phyloP scores from a whole-genome alignment of 345 rosid genomes.

The Lumnitzera littorea region DNA sequence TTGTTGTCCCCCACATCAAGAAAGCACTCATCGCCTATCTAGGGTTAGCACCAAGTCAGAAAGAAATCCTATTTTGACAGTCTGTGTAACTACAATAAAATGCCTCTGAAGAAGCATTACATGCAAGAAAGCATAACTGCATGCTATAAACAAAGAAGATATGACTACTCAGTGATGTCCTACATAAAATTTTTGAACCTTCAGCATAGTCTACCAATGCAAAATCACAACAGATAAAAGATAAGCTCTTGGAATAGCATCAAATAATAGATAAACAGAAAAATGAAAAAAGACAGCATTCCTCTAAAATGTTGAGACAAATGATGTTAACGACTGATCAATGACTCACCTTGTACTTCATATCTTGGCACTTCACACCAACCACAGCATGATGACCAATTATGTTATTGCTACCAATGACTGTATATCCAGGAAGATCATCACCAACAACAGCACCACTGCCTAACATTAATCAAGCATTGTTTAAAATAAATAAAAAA shows the following conservation, averaged over 20 bases:
- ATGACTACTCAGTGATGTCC: too few relatives aligned
- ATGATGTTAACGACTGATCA: too few relatives aligned
- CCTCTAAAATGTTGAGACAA: too few relatives aligned
- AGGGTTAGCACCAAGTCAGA: slow-evolving; percentile 1
- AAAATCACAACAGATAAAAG: too few relatives aligned
- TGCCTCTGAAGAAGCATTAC: background rate
- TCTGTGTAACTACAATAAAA: background rate
- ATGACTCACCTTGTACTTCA: slow-evolving; percentile 66
- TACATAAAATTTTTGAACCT: too few relatives aligned
- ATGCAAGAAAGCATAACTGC: background rate
- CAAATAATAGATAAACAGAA: too few relatives aligned
- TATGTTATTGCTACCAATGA: slow-evolving; percentile 57
- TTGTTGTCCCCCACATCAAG: slow-evolving; percentile 78
- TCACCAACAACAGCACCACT: slow-evolving; percentile 95
- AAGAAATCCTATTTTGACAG: background rate
- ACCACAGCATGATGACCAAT: slow-evolving; percentile 77
- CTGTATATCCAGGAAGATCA: slow-evolving; percentile 68
- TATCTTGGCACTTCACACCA: slow-evolving; percentile 90
- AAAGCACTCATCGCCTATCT: slow-evolving; percentile 76
- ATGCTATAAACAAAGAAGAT: background rate
- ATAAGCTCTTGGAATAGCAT: too few relatives aligned
- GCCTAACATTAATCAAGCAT: slow-evolving; percentile 38
- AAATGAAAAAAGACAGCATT: too few relatives aligned
- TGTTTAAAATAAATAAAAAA: slow-evolving; percentile 1
- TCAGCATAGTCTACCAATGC: too few relatives aligned